These are phyloP conservation scores for Tripidium arundinaceum DNA, from an alignment of 202 grass and related monocot genomes.

Conservation along the genomic window DNA sequence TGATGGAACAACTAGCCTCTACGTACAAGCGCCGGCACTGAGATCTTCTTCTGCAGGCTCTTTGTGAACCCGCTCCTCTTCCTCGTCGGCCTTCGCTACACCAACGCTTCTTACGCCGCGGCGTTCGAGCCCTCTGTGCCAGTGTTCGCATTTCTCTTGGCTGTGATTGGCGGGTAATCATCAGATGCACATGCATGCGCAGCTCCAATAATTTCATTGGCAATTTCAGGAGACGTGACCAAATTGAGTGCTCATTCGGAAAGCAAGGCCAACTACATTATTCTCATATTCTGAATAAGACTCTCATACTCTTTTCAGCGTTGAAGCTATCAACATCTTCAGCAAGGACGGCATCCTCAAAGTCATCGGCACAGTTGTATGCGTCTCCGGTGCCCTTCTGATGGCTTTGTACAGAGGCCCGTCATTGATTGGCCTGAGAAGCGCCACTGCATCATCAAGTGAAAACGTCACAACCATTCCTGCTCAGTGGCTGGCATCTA, in stretches of 20 bases:
- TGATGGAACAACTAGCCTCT: neutral
- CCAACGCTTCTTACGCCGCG: constrained; percentile 77
- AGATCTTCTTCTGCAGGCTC: constrained; percentile 39
- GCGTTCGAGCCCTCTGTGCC: constrained; percentile 90
- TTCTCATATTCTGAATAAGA: no score
- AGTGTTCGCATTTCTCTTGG: constrained; percentile 78
- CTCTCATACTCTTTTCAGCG: constrained; percentile 31
- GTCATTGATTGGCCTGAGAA: constrained; percentile 46
- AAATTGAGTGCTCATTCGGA: neutral
- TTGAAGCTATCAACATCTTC: constrained; percentile 63
- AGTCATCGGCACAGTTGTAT: constrained; percentile 49
- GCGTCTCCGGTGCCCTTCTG: constrained; percentile 66
- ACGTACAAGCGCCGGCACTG: neutral
- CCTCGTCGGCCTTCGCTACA: constrained; percentile 76
- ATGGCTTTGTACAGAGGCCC: constrained; percentile 86
- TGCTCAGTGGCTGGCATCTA: constrained; percentile 31
- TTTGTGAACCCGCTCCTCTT: constrained; percentile 89
- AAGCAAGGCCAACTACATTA: neutral
- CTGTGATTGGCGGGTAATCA: constrained; percentile 47
- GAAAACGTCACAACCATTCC: neutral
- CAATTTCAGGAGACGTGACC: no score
- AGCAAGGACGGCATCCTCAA: constrained; percentile 58
- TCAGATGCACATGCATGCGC: no score
- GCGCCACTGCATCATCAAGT: neutral
- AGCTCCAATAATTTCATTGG: no score